These are phyloP conservation scores for Licmophora abbreviata DNA, from an alignment of 108 stramenopile species.

Conservation along the genomic window DNA sequence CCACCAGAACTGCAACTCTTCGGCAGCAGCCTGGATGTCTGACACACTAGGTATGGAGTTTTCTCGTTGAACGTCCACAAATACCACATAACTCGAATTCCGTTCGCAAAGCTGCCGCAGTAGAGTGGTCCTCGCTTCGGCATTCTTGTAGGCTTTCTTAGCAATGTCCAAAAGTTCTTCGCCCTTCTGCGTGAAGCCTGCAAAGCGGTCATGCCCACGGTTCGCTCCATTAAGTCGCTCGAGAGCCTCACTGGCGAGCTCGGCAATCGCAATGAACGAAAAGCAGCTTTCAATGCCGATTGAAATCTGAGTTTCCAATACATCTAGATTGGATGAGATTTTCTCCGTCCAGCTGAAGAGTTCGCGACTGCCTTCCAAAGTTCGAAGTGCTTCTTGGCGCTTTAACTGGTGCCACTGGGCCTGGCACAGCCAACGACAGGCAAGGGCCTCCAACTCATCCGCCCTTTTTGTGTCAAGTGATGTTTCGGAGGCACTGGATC, in stretches of 20 bases:
- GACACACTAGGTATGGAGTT: background rate
- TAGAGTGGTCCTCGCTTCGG: background rate
- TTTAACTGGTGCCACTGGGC: conserved; percentile 11
- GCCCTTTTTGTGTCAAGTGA: conserved; percentile 11
- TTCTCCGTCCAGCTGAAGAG: too few relatives aligned
- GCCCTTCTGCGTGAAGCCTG: background rate
- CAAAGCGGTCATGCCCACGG: too few relatives aligned
- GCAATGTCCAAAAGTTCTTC: background rate
- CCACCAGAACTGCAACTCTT: background rate
- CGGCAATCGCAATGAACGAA: background rate
- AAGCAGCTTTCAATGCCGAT: background rate
- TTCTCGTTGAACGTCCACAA: background rate
- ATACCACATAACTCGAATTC: too few relatives aligned
- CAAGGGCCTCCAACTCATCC: conserved; percentile 22
- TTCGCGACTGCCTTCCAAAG: too few relatives aligned
- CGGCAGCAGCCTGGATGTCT: background rate
- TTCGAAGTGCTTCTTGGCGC: conserved; percentile 9
- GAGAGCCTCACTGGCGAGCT: background rate
- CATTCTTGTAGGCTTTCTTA: background rate
- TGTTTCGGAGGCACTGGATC: conserved; percentile 3
- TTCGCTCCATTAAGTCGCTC: background rate
- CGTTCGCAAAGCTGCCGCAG: background rate
- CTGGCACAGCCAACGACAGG: conserved; percentile 21
- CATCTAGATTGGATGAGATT: background rate
- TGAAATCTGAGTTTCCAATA: background rate